Conservation (phyloP, 805 yeast genomes). For the Myxozyma sirexii region DNA sequence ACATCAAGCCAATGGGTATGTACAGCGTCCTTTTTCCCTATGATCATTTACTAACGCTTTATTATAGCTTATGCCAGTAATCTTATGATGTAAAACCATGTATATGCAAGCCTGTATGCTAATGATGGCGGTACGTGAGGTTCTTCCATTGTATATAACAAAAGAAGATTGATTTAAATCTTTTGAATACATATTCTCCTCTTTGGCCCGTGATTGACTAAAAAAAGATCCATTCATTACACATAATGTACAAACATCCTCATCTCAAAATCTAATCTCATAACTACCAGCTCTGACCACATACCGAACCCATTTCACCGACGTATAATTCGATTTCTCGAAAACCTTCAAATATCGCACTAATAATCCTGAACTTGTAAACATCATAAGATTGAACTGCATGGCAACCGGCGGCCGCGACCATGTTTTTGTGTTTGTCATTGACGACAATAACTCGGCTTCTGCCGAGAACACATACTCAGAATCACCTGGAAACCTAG, state of each 20-base stretch:
- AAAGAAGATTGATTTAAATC: too few relatives aligned
- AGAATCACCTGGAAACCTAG: slow-evolving; percentile 66
- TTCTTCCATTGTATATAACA: not conserved
- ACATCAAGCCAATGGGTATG: slow-evolving; percentile 82
- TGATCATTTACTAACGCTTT: too few relatives aligned
- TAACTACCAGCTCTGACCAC: slow-evolving; percentile 74
- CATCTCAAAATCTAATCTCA: slow-evolving; percentile 55
- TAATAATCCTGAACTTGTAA: slow-evolving; percentile 72
- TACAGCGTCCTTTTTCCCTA: too few relatives aligned
- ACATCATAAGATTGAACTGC: slow-evolving; percentile 70
- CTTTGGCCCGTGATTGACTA: too few relatives aligned
- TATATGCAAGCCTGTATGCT: too few relatives aligned
- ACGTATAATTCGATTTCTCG: slow-evolving; percentile 61
- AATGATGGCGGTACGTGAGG: too few relatives aligned
- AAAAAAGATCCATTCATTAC: not conserved
- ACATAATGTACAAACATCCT: not conserved
- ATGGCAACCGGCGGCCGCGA: slow-evolving; percentile 74
- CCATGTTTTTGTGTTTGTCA: slow-evolving; percentile 50
- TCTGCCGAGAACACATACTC: slow-evolving; percentile 64
- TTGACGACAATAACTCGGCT: slow-evolving; percentile 46
- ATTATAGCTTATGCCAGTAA: slow-evolving; percentile 34
- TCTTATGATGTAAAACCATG: slow-evolving; percentile 20
- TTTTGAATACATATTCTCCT: too few relatives aligned
- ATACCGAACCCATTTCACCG: slow-evolving; percentile 89
- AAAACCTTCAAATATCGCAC: slow-evolving; percentile 71